Conservation (phyloP, 208 protist genomes). For the Trypanosoma rangeli region DNA sequence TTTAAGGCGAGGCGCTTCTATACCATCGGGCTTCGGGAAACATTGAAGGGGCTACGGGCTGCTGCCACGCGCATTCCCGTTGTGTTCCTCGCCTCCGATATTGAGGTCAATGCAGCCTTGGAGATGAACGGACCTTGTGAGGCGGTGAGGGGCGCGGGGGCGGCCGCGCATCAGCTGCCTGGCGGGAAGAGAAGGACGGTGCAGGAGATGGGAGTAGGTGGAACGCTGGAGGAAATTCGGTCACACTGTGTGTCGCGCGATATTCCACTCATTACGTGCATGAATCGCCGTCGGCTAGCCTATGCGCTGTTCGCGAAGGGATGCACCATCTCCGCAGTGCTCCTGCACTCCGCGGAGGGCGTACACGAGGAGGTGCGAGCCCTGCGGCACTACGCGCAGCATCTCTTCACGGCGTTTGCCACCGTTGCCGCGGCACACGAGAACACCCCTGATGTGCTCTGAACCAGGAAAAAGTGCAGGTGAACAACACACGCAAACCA, state of each 20-base stretch:
- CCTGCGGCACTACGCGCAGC: slow-evolving; percentile 20
- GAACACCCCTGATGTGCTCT: background rate
- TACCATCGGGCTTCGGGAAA: slow-evolving; percentile 62
- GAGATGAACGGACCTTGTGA: background rate
- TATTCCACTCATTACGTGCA: slow-evolving; percentile 46
- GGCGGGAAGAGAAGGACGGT: slow-evolving; percentile 24
- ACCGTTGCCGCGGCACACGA: background rate
- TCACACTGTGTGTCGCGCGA: slow-evolving; percentile 4
- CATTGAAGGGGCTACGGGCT: slow-evolving; percentile 47
- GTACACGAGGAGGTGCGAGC: slow-evolving; percentile 33
- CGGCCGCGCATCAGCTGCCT: background rate
- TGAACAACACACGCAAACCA: background rate
- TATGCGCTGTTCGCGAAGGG: slow-evolving; percentile 71
- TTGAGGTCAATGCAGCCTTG: slow-evolving; percentile 30
- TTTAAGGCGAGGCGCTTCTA: slow-evolving; percentile 62
- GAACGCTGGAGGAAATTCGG: slow-evolving; percentile 26
- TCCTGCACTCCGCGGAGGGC: slow-evolving; percentile 53
- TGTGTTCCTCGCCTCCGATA: slow-evolving; percentile 61
- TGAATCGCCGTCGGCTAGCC: slow-evolving; percentile 60
- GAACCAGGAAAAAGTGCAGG: background rate
- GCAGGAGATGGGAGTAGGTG: slow-evolving; percentile 29
- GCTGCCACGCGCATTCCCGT: slow-evolving; percentile 37
- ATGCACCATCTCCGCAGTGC: slow-evolving; percentile 46
- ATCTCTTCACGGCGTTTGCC: slow-evolving; percentile 4
- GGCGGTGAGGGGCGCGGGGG: background rate